Base-by-base conservation (phyloP, 208 protist genomes). In the Leishmania lainsoni region DNA sequence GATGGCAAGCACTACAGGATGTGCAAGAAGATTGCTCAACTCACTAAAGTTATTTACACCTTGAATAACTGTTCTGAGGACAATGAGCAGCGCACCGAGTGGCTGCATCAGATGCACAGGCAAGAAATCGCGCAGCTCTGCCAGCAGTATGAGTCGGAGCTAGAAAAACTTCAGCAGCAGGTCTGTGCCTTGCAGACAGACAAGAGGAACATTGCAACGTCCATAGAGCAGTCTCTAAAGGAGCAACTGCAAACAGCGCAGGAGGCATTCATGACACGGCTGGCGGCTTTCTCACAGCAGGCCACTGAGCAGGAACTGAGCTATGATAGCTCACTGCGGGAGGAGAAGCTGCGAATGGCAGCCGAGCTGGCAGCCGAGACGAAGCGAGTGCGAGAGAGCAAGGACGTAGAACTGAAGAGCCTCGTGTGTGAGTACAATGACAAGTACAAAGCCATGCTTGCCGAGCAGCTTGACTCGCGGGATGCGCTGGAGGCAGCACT, bases 41-140 rank as follows among this genome's bases (percentile, higher is more conserved):
- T 99, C 48, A 99, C 98, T 3, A 99, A 99, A 79, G 98, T 99
- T 1, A 98, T 99, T 61, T 99, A 99, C 87, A 97, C 98, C 22
- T 90, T 99, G 32, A 99, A 99, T 84, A 98, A 95, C 59, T 91
- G 95, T 54, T 97, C 96, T 59, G 98, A 99, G 81, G 98, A 99
- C 82, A 94, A 97, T 77, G 97, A 98, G 52, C 87, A 88, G 76
- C 90, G 98, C 39, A 85, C 92, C 20, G 81, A 91, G 51, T 91
- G 88, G 80, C 81, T 98, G 59, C 72, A 89, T 3, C 75, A 87
- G 20, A 48, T 81, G 20, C 98, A 99, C 83, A 89, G 92, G 77
- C 81, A 79, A 5, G 97, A 99, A 88, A 81, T 99, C 52, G 83
- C 89, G 26, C 85, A 84, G n/a, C 88, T 99, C 20, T 71, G 92